Conservation (phyloP, 2,329 filamentous ascomycete species). For the Coniella lustricola region DNA sequence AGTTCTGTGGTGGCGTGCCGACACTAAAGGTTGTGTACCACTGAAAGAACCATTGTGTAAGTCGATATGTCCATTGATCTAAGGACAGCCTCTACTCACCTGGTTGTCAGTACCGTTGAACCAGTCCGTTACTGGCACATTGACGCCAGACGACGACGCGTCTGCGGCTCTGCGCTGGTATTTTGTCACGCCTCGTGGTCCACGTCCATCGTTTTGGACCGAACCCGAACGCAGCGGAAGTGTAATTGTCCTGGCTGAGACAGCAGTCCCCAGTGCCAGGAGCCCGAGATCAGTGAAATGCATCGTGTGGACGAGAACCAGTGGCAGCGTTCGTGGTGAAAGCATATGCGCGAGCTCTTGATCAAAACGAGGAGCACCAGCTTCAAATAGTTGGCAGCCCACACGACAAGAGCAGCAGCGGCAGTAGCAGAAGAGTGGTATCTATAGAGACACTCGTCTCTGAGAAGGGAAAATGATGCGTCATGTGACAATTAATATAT, state of each 20-base stretch:
- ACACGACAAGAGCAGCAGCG: too few relatives aligned
- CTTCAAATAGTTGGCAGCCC: too few relatives aligned
- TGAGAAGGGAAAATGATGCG: too few relatives aligned
- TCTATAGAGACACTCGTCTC: too few relatives aligned
- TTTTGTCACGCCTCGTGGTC: neutral
- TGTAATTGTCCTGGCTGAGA: slow-evolving; percentile 3
- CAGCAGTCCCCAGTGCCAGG: neutral
- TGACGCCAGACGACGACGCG: neutral
- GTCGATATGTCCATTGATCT: too few relatives aligned
- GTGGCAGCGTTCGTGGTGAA: neutral
- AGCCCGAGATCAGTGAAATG: neutral
- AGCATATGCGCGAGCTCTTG: too few relatives aligned
- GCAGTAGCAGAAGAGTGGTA: too few relatives aligned
- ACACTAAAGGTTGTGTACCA: slow-evolving; percentile 17
- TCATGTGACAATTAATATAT: too few relatives aligned
- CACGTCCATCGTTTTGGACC: neutral
- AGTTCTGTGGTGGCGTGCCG: slow-evolving; percentile 19
- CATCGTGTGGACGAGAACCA: neutral
- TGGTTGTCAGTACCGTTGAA: slow-evolving; percentile 13
- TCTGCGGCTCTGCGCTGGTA: neutral
- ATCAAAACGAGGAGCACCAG: too few relatives aligned
- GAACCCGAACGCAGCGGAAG: slow-evolving; percentile 7
- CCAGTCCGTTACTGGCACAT: slow-evolving; percentile 14
- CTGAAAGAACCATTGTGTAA: neutral
- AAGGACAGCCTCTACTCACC: neutral